Evolutionary conservation across 306 rosid genomes (phyloP).

Genomic region (Castanopsis chinensis): DNA sequence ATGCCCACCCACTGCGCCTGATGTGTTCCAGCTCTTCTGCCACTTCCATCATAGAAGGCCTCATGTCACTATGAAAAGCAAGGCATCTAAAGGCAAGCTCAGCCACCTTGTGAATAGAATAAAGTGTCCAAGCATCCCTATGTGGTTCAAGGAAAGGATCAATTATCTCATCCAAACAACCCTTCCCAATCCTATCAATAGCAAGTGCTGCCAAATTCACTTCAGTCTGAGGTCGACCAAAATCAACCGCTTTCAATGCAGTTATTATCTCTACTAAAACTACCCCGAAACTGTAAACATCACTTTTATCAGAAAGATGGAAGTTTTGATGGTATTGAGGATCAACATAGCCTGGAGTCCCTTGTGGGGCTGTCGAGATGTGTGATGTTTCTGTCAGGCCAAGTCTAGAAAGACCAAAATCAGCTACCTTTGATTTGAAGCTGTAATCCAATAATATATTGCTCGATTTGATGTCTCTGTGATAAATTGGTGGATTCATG

Average conservation of each 20-base stretch:
- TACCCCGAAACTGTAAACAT: conserved; percentile 95
- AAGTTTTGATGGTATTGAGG: conserved; percentile 98
- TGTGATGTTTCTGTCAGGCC: conserved; percentile 85
- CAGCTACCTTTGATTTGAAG: conserved; percentile 95
- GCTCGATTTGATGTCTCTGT: conserved; percentile 91
- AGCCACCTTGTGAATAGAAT: conserved; percentile 80
- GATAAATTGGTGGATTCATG: conserved; percentile 90
- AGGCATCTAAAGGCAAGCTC: conserved; percentile 98
- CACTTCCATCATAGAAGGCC: conserved; percentile 94
- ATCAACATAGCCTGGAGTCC: conserved; percentile 97
- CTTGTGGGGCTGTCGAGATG: conserved; percentile 96
- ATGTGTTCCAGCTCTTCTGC: conserved; percentile 85
- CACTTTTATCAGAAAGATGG: conserved; percentile 94
- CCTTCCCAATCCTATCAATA: conserved; percentile 81
- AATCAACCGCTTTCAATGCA: conserved; percentile 91
- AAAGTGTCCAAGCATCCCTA: conserved; percentile 97
- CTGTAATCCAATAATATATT: conserved; percentile 75
- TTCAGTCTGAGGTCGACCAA: conserved; percentile 70
- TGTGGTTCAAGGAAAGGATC: conserved; percentile 89
- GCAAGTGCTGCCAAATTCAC: conserved; percentile 96
- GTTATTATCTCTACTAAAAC: conserved; percentile 93
- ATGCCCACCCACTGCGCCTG: conserved; percentile 73
- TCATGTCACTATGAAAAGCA: conserved; percentile 87
- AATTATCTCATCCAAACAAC: conserved; percentile 71
- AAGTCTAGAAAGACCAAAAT: conserved; percentile 95